Evolutionary conservation across 176 grass and related monocot genomes (phyloP), one percentile per base, ranked within the genome.

Genomic region (Saccharum spontaneum): DNA sequence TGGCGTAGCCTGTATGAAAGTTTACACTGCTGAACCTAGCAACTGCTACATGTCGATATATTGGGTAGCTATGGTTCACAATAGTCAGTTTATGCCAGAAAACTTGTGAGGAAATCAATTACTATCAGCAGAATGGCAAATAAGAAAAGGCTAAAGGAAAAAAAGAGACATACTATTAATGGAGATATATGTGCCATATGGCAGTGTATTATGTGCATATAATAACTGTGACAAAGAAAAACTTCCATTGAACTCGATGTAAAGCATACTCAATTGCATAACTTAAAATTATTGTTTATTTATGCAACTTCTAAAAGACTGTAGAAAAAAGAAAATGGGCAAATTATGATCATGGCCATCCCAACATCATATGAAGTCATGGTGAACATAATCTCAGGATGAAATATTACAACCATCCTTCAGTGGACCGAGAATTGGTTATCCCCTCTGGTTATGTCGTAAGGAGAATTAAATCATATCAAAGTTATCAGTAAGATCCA

Each of bases 301-400:
- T 26, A 12, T 69, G 34, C 0, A 37, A 52, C 18, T 52, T 54
- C 0, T 52, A 45, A 46, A 70, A 71, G 10, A 78, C 1, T 22
- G 7, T 66, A 67, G 31, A 2, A 63, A 54, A 33, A 2, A 39
- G 6, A 11, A 49, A 76, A 69, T 46, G 38, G 28, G 14, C 13
- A 34, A 44, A 24, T 57, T 67, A 84, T 54, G 31, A 26, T 50
- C 65, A 67, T 9, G 17, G 3, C 0, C 18, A n/a, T 71, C 54
- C 18, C 64, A 24, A 33, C n/a, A 8, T 4, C 26, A 67, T 24
- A 55, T 43, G 3, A 43, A 76, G 41, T 37, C 75, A 74, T 37
- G 28, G 49, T 73, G 28, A 75, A 84, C n/a, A 22, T 59, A 82
- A 30, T 67, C 66, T 64, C 37, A 54, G 10, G 76, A 89, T 18